Evolutionary conservation across 2,329 filamentous ascomycete species (phyloP).

Genomic region (Gnomoniopsis smithogilvyi): DNA sequence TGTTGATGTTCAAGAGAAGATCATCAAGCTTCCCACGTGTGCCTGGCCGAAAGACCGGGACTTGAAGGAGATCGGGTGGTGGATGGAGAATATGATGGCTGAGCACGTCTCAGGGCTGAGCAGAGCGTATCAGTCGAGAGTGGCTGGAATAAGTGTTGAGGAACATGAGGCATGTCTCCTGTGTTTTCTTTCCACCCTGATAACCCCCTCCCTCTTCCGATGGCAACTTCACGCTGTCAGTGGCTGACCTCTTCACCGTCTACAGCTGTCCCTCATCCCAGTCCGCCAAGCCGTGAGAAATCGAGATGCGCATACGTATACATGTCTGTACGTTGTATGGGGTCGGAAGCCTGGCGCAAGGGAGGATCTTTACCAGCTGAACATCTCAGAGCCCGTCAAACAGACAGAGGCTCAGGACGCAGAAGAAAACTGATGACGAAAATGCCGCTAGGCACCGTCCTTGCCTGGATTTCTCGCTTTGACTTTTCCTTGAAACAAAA

Average conservation of each 20-base stretch:
- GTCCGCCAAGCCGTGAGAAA: slow-evolving; percentile 47
- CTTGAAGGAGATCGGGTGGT: slow-evolving; percentile 40
- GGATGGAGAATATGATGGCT: slow-evolving; percentile 21
- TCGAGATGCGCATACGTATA: slow-evolving; percentile 44
- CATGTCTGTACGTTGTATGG: slow-evolving; percentile 47
- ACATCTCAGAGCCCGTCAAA: background rate
- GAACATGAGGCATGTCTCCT: slow-evolving; percentile 17
- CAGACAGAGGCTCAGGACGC: background rate
- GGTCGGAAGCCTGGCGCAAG: slow-evolving; percentile 42
- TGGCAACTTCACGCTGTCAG: background rate
- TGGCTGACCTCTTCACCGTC: too few species aligned
- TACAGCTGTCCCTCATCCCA: slow-evolving; percentile 36
- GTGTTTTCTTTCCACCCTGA: background rate
- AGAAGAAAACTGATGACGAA: background rate
- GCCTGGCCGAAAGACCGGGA: slow-evolving; percentile 47
- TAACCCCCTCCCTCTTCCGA: too few species aligned
- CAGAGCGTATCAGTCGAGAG: slow-evolving; percentile 12
- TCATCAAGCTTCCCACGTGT: slow-evolving; percentile 54
- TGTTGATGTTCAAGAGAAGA: slow-evolving; percentile 48
- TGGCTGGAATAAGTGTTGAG: background rate
- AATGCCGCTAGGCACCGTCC: background rate
- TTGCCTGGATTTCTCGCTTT: background rate
- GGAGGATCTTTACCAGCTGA: background rate
- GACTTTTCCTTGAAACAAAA: too few species aligned
- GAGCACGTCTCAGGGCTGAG: background rate